A percentile compares a stretch with the other conserved stretches of the same genome.
Evolutionary conservation across 2,329 filamentous ascomycete genomes (phyloP).

Genomic region (Lecanicillium sp.): DNA sequence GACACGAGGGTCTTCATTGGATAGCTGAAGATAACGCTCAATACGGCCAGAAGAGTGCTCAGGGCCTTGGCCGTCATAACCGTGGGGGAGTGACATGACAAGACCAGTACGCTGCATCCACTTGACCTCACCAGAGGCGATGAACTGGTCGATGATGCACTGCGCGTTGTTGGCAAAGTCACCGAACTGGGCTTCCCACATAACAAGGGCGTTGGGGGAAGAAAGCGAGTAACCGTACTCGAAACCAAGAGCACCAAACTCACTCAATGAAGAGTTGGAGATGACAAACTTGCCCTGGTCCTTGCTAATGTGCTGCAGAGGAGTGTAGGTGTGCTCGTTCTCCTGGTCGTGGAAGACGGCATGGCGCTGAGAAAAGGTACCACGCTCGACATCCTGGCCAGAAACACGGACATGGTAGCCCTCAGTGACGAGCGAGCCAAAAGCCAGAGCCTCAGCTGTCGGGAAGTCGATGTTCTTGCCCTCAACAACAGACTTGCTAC

Average conservation of each 20-base stretch:
- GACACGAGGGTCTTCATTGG: conserved; percentile 91
- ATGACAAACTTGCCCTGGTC: conserved; percentile 96
- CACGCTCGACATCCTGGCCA: conserved; percentile 97
- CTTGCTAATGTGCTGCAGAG: conserved; percentile 78
- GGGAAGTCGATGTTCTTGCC: conserved; percentile 97
- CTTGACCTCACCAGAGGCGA: conserved; percentile 94
- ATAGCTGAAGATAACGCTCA: conserved; percentile 94
- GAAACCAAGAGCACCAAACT: conserved; percentile 75
- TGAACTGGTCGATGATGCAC: conserved; percentile 98
- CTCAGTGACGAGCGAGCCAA: conserved; percentile 83
- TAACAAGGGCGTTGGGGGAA: conserved; percentile 91
- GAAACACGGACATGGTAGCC: conserved; percentile 97
- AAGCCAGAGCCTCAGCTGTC: conserved; percentile 91
- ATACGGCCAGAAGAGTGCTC: conserved; percentile 97
- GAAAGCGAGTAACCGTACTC: conserved; percentile 98
- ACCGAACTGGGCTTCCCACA: conserved; percentile 99
- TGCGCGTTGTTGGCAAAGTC: conserved; percentile 99
- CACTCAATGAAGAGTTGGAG: conserved; percentile 80
- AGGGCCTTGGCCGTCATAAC: conserved; percentile 95
- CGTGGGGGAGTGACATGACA: conserved; percentile 92
- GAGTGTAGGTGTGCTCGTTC: conserved; percentile 85
- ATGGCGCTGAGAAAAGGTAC: conserved; percentile 97
- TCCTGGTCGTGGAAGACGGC: conserved; percentile 97
- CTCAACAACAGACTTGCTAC: conserved; percentile 86
- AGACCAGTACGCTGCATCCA: conserved; percentile 98